Percentiles rank a stretch among this genome's conserved stretches.
Evolutionary conservation across 306 rosid species (phyloP).

Genomic region (Mimosa pudica): DNA sequence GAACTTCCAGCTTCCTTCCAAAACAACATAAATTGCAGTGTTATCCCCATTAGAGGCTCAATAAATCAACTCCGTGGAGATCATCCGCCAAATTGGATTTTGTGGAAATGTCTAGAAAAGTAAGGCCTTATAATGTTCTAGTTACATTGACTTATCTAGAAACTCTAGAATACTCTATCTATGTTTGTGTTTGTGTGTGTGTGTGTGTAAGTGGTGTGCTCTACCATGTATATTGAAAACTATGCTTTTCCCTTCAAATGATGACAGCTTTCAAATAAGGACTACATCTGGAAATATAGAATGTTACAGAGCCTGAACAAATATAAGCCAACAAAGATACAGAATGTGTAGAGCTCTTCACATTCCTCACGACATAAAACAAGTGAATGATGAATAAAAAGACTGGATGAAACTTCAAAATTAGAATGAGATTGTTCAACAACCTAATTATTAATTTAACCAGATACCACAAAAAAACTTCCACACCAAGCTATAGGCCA

Average conservation of each 20-base stretch:
- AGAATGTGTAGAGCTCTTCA: neutral
- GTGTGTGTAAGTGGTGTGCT: too few species aligned
- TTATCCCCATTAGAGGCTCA: neutral
- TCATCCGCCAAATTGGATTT: neutral
- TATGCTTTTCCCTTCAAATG: too few species aligned
- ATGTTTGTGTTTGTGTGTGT: too few species aligned
- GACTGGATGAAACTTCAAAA: neutral
- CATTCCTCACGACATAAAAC: neutral
- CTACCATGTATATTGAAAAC: too few species aligned
- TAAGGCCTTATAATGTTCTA: too few species aligned
- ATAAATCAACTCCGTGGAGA: neutral
- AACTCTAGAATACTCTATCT: too few species aligned
- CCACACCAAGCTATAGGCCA: slow-evolving; percentile 18
- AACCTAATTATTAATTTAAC: slow-evolving; percentile 1
- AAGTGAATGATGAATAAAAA: neutral
- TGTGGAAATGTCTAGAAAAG: too few species aligned
- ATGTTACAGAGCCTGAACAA: neutral
- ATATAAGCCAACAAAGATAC: neutral
- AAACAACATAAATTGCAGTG: slow-evolving; percentile 1
- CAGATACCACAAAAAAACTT: slow-evolving; percentile 31
- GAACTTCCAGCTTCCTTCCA: neutral
- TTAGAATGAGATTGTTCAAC: neutral
- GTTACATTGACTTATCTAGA: too few species aligned
- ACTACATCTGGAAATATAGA: neutral
- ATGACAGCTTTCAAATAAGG: neutral